phyloP scores from a whole-genome alignment of 2,329 filamentous ascomycete species.

The Trichoderma koningii region DNA sequence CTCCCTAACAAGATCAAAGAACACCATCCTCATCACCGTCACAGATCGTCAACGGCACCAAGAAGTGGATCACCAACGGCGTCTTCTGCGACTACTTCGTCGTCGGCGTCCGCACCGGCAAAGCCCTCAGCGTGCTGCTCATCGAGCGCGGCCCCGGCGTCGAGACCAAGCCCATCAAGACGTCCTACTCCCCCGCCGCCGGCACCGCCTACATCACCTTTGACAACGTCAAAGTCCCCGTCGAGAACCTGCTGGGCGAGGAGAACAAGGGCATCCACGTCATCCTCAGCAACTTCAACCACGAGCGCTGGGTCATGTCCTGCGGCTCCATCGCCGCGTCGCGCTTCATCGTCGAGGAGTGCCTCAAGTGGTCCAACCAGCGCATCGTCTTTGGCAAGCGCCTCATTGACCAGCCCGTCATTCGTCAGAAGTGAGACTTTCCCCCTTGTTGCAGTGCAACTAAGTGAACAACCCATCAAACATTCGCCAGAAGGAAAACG shows the following conservation, averaged over 20 bases:
- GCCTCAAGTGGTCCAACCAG: conserved; percentile 86
- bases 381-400: conserved; percentile 81
- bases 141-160: conserved; percentile 74
- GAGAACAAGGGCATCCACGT: conserved; percentile 86
- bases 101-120: conserved; percentile 74
- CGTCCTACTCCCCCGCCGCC: conserved; percentile 75
- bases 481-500: too few relatives aligned
- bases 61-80: conserved; percentile 87
- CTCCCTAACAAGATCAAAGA: too few relatives aligned
- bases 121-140: conserved; percentile 75
- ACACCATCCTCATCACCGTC: neutral
- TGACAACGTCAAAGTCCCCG: conserved; percentile 84
- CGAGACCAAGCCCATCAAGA: conserved; percentile 78
- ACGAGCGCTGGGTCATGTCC: conserved; percentile 77
- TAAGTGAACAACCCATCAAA: too few relatives aligned
- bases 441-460: too few relatives aligned
- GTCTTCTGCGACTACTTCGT: conserved; percentile 83
- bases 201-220: conserved; percentile 80
- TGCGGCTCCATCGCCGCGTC: conserved; percentile 63
- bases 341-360: conserved; percentile 76
- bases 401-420: conserved; percentile 79
- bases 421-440: conserved; percentile 69
- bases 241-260: conserved; percentile 73
- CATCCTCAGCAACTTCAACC: conserved; percentile 86
- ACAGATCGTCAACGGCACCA: conserved; percentile 67